Evolutionary conservation across 2,329 filamentous ascomycete species (phyloP), one percentile per base, ranked within the genome.

Genomic region (Ustulina deusta): DNA sequence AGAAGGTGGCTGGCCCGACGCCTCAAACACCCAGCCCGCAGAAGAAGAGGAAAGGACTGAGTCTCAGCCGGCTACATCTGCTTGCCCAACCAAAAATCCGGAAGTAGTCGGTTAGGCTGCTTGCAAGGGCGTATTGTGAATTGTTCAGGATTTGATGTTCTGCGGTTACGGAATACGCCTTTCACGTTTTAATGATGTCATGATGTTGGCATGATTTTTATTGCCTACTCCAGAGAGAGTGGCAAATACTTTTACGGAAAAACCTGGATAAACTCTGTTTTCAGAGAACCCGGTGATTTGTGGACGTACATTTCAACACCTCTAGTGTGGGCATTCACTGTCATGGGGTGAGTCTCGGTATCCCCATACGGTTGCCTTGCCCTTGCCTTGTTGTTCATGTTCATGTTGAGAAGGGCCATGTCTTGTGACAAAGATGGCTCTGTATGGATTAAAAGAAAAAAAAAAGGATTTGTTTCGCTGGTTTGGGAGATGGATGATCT

Each of bases 71-170:
- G 67, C 81, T 90, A 63, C 86, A 89, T 74, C 86, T 88, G 85
- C 83, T 90, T 27, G 84, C 89, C 54, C 83, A 83, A 51, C 88
- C 88, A 1, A 90, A 90, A 81, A 78, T 83, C 69, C 83, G 88
- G 65, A 84, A 79, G 67, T 87, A 67, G 52, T 49, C 22, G 34
- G 13, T 46, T 38, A 6, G 2, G 11, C 46, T 22, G 15, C 5
- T 6, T 3, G 3, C 34, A 20, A 27, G 6, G 13, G 38, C 57
- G 27, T 59, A 29, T 38, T 63, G 49, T 57, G 6, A 13, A 40
- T 46, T 48, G 27, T 11, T 38, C 9, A 27, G 6, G 46, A 34
- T 17, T 25, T 46, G 15, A 49, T 10, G 1, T 62, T 65, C n/a
- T 66, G 68, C 60, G 63, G 65, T 61, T 17, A 40, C n/a, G 40